Percentiles rank a stretch among this genome's conserved stretches.
phyloP scores from a whole-genome alignment of 768 basidiomycete species.

The Collybiopsis confluens region DNA sequence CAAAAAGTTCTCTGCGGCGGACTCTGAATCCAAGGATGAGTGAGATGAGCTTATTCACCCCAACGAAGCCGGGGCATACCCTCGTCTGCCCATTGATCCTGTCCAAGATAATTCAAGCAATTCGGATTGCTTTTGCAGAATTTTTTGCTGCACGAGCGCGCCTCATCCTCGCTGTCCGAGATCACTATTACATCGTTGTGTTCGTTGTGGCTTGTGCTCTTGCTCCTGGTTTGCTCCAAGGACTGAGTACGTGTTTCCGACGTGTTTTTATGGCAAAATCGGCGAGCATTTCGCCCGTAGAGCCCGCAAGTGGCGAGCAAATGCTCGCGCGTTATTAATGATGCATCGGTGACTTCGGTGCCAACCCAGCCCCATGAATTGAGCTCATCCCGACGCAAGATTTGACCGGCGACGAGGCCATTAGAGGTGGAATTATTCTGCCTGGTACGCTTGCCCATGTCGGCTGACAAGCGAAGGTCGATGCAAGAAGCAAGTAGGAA shows the following conservation, averaged over 20 bases:
- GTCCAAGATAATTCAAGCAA: slow-evolving; percentile 86
- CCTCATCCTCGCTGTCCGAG: slow-evolving; percentile 69
- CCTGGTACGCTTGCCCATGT: slow-evolving; percentile 62
- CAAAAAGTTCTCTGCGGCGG: slow-evolving; percentile 42
- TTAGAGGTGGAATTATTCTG: slow-evolving; percentile 40
- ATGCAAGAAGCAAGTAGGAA: slow-evolving; percentile 8
- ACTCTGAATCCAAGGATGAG: slow-evolving; percentile 3
- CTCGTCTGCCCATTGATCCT: slow-evolving; percentile 75
- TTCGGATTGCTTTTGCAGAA: slow-evolving; percentile 73
- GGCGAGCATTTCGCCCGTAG: slow-evolving; percentile 41
- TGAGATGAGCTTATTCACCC: slow-evolving; percentile 6
- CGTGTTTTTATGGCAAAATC: slow-evolving; percentile 56
- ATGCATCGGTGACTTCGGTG: slow-evolving; percentile 50
- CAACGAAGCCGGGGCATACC: slow-evolving; percentile 34
- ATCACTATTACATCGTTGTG: slow-evolving; percentile 62
- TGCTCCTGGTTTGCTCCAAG: slow-evolving; percentile 10
- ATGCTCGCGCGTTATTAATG: slow-evolving; percentile 66
- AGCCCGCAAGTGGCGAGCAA: slow-evolving; percentile 66
- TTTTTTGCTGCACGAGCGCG: slow-evolving; percentile 51
- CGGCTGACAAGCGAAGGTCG: slow-evolving; percentile 10
- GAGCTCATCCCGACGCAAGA: slow-evolving; percentile 53
- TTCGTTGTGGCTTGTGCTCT: slow-evolving; percentile 38
- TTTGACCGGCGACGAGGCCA: slow-evolving; percentile 60
- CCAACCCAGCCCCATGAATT: slow-evolving; percentile 80
- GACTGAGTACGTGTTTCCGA: slow-evolving; percentile 14